Conservation (phyloP, 2,329 filamentous ascomycete genomes). For the Neonectria punicea region DNA sequence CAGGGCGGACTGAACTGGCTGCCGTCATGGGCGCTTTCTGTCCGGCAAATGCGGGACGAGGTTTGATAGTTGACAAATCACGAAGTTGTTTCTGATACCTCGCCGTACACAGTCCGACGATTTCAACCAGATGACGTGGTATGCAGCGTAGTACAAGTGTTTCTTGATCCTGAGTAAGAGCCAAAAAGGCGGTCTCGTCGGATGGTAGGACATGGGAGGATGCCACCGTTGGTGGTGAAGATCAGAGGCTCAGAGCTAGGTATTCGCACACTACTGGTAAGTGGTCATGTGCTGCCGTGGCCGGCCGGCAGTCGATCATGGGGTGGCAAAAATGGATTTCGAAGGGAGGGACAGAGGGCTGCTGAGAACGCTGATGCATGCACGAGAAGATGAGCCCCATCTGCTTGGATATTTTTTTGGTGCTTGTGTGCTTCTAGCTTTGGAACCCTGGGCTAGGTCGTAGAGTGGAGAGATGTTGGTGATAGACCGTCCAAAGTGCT, state of each 20-base stretch:
- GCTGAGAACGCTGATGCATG: neutral
- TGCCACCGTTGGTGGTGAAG: neutral
- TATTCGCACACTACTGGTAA: neutral
- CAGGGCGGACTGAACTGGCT: neutral
- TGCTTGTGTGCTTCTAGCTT: neutral
- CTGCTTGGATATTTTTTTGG: no score
- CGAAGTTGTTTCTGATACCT: conserved; percentile 7
- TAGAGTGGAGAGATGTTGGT: conserved; percentile 25
- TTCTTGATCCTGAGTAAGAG: neutral
- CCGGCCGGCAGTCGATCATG: conserved; percentile 9
- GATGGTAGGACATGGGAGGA: neutral
- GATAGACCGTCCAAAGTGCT: conserved; percentile 1
- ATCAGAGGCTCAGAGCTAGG: neutral
- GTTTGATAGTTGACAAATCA: conserved; percentile 7
- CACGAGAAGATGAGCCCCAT: neutral
- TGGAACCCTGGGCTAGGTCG: conserved; percentile 6
- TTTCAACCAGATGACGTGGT: neutral
- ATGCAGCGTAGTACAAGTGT: neutral
- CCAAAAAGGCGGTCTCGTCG: conserved; percentile 13
- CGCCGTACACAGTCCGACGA: neutral
- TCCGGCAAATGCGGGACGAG: conserved; percentile 12
- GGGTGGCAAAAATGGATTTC: conserved; percentile 3
- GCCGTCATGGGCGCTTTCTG: neutral
- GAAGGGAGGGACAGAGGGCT: conserved; percentile 1
- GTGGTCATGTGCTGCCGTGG: neutral